These are phyloP conservation scores for Solanum clarkiae DNA, from an alignment of 257 asterid species.

Conservation along the genomic window DNA sequence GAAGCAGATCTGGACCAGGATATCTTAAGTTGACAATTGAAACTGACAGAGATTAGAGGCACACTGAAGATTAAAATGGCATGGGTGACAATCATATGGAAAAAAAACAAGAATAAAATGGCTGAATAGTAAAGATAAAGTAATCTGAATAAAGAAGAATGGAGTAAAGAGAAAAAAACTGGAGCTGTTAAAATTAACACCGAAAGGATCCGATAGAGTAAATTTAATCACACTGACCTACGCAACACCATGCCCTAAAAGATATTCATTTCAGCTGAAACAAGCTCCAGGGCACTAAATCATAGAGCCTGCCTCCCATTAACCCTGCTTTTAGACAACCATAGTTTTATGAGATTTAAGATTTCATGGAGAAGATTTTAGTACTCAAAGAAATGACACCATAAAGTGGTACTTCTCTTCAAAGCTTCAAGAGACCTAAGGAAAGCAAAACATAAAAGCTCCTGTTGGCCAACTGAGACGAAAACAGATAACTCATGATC, in stretches of 20 bases:
- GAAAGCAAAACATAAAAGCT: neutral
- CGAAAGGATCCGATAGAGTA: conserved; percentile 30
- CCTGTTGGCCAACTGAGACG: neutral
- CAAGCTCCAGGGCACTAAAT: conserved; percentile 77
- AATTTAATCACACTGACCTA: conserved; percentile 61
- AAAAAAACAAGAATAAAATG: neutral
- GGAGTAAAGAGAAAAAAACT: neutral
- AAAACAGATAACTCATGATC: conserved; percentile 13
- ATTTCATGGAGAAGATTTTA: conserved; percentile 27
- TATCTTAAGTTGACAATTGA: neutral
- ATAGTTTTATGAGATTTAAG: conserved; percentile 53
- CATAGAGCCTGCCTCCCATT: conserved; percentile 56
- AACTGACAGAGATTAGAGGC: neutral
- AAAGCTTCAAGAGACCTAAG: conserved; percentile 33
- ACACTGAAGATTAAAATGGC: neutral
- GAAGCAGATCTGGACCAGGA: neutral
- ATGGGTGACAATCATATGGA: neutral
- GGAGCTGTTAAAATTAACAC: conserved; percentile 26
- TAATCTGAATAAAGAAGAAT: neutral
- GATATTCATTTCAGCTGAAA: conserved; percentile 80
- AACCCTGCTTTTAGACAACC: conserved; percentile 82
- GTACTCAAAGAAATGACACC: conserved; percentile 50
- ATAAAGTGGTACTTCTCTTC: conserved; percentile 12
- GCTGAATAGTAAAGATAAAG: neutral
- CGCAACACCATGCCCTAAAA: conserved; percentile 59